Conservation (phyloP, 2,329 filamentous ascomycete species). For the Thermoascus crustaceus region DNA sequence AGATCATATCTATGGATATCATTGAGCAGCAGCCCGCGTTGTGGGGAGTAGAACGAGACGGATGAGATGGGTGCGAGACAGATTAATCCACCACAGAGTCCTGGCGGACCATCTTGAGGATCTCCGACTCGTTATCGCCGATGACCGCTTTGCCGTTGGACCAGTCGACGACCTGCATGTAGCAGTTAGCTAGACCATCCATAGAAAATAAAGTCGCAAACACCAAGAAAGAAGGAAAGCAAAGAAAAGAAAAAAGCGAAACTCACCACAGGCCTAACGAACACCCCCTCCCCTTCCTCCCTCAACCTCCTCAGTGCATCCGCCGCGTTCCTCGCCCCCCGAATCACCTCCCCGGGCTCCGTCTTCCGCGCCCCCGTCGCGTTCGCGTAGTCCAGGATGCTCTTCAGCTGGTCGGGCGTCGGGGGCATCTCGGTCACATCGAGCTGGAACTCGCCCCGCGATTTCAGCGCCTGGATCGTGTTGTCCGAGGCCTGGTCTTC, state of each 20-base stretch:
- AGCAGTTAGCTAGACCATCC: slow-evolving; percentile 9
- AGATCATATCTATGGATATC: too few relatives aligned
- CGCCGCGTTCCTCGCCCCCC: slow-evolving; percentile 62
- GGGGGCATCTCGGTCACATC: slow-evolving; percentile 73
- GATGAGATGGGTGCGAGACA: slow-evolving; percentile 1
- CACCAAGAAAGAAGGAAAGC: slow-evolving; percentile 2
- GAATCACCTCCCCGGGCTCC: slow-evolving; percentile 60
- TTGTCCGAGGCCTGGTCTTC: slow-evolving; percentile 66
- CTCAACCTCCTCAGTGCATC: slow-evolving; percentile 77
- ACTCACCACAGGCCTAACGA: slow-evolving; percentile 70
- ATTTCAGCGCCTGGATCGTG: slow-evolving; percentile 48
- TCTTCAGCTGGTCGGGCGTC: slow-evolving; percentile 73
- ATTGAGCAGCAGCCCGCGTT: too few relatives aligned
- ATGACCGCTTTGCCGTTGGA: slow-evolving; percentile 72
- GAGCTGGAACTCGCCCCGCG: slow-evolving; percentile 71
- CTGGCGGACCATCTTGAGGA: slow-evolving; percentile 67
- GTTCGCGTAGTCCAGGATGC: slow-evolving; percentile 69
- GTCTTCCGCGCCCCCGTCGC: slow-evolving; percentile 60
- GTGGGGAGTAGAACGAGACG: too few relatives aligned
- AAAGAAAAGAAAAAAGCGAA: slow-evolving; percentile 5
- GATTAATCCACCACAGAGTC: too few relatives aligned
- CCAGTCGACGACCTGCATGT: slow-evolving; percentile 68
- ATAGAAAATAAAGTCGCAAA: slow-evolving; percentile 30
- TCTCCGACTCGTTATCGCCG: slow-evolving; percentile 79
- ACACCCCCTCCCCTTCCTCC: slow-evolving; percentile 53